Evolutionary conservation across 1,139 yeast species (phyloP).

Genomic region (Fermentozyma sake): DNA sequence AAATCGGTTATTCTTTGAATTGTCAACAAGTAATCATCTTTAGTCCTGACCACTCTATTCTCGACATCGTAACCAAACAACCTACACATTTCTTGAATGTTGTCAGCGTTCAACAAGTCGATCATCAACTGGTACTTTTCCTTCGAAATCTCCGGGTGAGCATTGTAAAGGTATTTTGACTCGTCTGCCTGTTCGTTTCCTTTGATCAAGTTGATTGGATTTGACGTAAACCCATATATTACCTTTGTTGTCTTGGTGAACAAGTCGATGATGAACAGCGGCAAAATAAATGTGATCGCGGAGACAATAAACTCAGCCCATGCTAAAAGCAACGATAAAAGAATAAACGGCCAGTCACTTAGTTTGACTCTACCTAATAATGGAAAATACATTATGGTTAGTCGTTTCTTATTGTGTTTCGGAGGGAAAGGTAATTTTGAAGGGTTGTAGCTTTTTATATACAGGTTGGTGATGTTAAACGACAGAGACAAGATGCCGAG

Average conservation of each 20-base stretch:
- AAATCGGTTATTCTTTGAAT: constrained; percentile 24
- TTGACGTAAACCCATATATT: constrained; percentile 23
- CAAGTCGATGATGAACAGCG: constrained; percentile 24
- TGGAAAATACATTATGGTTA: constrained; percentile 34
- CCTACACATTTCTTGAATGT: constrained; percentile 31
- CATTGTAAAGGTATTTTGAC: constrained; percentile 3
- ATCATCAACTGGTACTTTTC: constrained; percentile 27
- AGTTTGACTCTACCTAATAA: constrained; percentile 30
- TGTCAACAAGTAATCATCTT: constrained; percentile 38
- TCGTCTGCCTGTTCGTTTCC: constrained; percentile 7
- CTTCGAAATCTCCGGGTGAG: constrained; percentile 12
- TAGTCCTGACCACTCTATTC: constrained; percentile 34
- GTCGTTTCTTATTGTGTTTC: no score
- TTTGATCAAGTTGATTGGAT: constrained; percentile 26
- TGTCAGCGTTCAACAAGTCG: constrained; percentile 27
- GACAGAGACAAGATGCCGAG: no score
- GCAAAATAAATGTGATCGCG: constrained; percentile 30
- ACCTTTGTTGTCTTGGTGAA: constrained; percentile 27
- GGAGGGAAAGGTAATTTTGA: no score
- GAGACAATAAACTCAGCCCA: constrained; percentile 39
- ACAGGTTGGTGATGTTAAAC: no score
- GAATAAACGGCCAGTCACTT: constrained; percentile 34
- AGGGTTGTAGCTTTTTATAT: no score
- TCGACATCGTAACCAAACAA: constrained; percentile 39
- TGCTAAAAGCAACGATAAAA: constrained; percentile 32